phyloP scores from a whole-genome alignment of 768 basidiomycete genomes.

The Trichaptum fuscoviolaceum region DNA sequence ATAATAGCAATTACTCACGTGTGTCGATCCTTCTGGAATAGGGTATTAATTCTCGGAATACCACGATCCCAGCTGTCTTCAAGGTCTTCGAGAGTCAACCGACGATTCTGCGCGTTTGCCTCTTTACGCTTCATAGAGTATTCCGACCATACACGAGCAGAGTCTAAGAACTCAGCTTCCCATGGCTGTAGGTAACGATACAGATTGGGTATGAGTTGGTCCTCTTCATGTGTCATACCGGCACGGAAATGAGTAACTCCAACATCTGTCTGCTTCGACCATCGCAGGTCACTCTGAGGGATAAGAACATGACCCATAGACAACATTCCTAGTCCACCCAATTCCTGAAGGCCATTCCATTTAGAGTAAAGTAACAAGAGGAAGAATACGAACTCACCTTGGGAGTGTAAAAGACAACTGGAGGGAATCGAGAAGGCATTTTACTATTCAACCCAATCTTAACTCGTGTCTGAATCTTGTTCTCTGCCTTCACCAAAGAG shows the following conservation, averaged over 20 bases:
- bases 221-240: constrained; percentile 95
- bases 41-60: constrained; percentile 96
- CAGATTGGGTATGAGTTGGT: constrained; percentile 93
- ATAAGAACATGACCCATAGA: constrained; percentile 99
- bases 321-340: constrained; percentile 97
- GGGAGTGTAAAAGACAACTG: constrained; percentile 93
- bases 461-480: constrained; percentile 99
- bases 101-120: constrained; percentile 97
- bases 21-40: constrained; percentile 98
- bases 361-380: constrained; percentile 5
- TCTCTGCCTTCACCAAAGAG: constrained; percentile 95
- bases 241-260: constrained; percentile 99
- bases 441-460: constrained; percentile 99
- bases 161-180: constrained; percentile 97
- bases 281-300: constrained; percentile 94
- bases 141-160: constrained; percentile 98
- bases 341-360: constrained; percentile 46
- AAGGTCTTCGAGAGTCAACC: constrained; percentile 93
- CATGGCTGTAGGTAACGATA: constrained; percentile 96
- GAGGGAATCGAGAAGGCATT: constrained; percentile 99
- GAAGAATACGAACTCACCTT: constrained; percentile 44
- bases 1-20: constrained; percentile 45
- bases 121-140: constrained; percentile 99
- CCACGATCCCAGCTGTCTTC: constrained; percentile 99
- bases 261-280: constrained; percentile 98